These are phyloP conservation scores for Dioscorea dumetorum DNA, from an alignment of 106 monocot genomes.

Conservation along the genomic window DNA sequence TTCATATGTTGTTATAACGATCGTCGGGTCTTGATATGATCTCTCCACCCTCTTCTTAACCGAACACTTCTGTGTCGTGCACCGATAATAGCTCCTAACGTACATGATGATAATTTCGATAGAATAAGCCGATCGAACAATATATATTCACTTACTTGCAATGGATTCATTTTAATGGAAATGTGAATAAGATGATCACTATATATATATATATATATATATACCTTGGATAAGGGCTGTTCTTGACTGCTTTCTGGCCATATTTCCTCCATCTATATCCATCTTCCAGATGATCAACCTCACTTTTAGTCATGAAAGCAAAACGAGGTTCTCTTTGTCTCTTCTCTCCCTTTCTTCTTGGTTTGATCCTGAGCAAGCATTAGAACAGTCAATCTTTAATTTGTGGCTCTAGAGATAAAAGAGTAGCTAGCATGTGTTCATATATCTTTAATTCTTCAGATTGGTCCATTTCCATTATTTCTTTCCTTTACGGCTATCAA, in stretches of 20 bases:
- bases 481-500: slow-evolving; percentile 1
- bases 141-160: too few species aligned
- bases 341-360: slow-evolving; percentile 73
- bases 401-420: too few species aligned
- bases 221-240: slow-evolving; percentile 90
- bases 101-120: background rate
- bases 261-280: slow-evolving; percentile 96
- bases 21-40: slow-evolving; percentile 66
- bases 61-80: slow-evolving; percentile 81
- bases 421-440: too few species aligned
- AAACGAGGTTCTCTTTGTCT: slow-evolving; percentile 61
- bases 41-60: slow-evolving; percentile 94
- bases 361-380: slow-evolving; percentile 35
- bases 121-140: background rate
- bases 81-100: slow-evolving; percentile 86
- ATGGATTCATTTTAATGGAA: background rate
- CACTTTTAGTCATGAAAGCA: slow-evolving; percentile 96
- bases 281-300: slow-evolving; percentile 87
- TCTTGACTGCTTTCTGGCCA: slow-evolving; percentile 94
- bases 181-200: background rate
- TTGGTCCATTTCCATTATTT: background rate
- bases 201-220: background rate
- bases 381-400: background rate
- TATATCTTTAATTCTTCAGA: too few species aligned
- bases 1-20: slow-evolving; percentile 91